Percentiles rank a stretch among this genome's conserved stretches.
These are phyloP conservation scores for Clonostachys byssicola DNA, from an alignment of 2,329 filamentous ascomycete genomes.

Conservation along the genomic window DNA sequence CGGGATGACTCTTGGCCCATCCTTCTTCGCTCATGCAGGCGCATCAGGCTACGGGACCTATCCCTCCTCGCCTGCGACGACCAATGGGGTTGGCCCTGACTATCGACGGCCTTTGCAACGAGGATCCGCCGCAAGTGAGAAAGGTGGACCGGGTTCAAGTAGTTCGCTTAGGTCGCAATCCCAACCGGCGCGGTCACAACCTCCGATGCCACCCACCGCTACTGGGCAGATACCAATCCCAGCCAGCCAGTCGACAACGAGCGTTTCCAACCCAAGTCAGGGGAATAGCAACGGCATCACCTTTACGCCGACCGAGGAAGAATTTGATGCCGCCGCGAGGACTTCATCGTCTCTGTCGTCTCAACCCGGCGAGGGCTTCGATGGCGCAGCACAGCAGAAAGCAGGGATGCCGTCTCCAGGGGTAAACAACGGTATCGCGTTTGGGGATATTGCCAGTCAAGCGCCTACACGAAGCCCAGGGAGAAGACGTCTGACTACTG, in stretches of 20 bases:
- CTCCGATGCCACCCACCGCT: constrained; percentile 12
- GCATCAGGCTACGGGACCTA: constrained; percentile 43
- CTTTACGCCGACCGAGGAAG: constrained; percentile 51
- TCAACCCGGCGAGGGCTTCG: constrained; percentile 13
- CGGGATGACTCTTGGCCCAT: constrained; percentile 30
- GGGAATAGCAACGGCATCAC: constrained; percentile 43
- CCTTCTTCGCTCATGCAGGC: constrained; percentile 40
- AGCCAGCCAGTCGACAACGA: constrained; percentile 25
- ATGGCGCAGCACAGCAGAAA: constrained; percentile 11
- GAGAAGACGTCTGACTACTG: constrained; percentile 45
- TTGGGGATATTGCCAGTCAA: constrained; percentile 39
- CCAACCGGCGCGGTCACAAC: constrained; percentile 49
- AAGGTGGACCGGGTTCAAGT: constrained; percentile 38
- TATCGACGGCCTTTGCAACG: constrained; percentile 54
- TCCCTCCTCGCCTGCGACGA: constrained; percentile 50
- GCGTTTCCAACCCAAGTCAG: constrained; percentile 23
- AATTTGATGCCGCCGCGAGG: constrained; percentile 39
- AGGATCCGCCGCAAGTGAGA: constrained; percentile 43
- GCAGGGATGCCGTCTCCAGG: constrained; percentile 7
- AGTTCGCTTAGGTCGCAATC: constrained; percentile 62
- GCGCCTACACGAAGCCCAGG: constrained; percentile 22
- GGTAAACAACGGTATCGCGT: constrained; percentile 32
- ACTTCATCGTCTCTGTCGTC: constrained; percentile 34
- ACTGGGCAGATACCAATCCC: constrained; percentile 1
- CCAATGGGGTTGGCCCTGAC: constrained; percentile 38